These are phyloP conservation scores for Musa acuminata DNA, from an alignment of 176 grass and related monocot genomes.

Conservation along the genomic window DNA sequence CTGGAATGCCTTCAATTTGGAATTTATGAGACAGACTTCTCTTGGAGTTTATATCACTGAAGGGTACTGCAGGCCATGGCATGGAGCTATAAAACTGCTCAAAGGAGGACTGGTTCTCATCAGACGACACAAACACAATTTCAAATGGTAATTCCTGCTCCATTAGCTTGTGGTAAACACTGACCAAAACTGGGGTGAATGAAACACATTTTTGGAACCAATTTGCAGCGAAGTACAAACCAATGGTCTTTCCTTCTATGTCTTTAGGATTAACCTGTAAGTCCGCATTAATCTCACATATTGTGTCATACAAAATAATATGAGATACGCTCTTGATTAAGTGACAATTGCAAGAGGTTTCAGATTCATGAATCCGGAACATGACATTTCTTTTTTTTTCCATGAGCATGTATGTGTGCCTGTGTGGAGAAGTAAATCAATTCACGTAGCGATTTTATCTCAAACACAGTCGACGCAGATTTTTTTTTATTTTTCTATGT, in stretches of 20 bases:
- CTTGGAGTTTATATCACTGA: slow-evolving; percentile 38
- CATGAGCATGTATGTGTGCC: too few relatives aligned
- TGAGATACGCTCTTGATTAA: not conserved
- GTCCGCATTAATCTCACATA: not conserved
- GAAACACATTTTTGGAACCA: slow-evolving; percentile 54
- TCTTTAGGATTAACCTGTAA: slow-evolving; percentile 33
- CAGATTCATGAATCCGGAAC: too few relatives aligned
- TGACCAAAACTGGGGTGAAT: slow-evolving; percentile 43
- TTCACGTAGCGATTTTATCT: too few relatives aligned
- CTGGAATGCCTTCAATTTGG: slow-evolving; percentile 55
- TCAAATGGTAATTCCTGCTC: slow-evolving; percentile 30
- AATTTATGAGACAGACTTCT: slow-evolving; percentile 44
- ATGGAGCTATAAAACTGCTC: slow-evolving; percentile 48
- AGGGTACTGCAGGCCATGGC: slow-evolving; percentile 55
- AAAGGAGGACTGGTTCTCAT: slow-evolving; percentile 49
- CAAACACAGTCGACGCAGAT: too few relatives aligned
- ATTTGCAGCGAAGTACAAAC: slow-evolving; percentile 57
- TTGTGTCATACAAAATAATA: not conserved
- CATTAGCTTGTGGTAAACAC: slow-evolving; percentile 32
- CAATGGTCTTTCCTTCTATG: slow-evolving; percentile 40
- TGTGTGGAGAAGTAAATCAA: too few relatives aligned
- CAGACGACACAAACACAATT: slow-evolving; percentile 54
- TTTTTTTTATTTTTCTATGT: too few relatives aligned
- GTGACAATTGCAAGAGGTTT: too few relatives aligned
- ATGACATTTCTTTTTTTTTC: too few relatives aligned